Conservation (phyloP, 1,139 yeast species). For the Candida freyschussii region DNA sequence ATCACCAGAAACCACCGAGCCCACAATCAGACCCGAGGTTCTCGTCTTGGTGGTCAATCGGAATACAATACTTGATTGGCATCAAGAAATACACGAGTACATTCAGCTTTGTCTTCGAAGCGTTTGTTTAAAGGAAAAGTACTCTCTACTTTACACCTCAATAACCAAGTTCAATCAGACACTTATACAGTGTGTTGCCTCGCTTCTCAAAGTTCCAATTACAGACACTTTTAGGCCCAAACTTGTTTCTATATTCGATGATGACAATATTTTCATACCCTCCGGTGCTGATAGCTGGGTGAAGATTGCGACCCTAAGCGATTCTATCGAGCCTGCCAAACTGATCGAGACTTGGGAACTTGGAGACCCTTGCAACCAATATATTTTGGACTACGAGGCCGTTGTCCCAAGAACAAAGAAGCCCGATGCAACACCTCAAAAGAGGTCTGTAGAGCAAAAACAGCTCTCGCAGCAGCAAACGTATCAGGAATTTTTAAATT, state of each 20-base stretch:
- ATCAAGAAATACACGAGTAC: conserved; percentile 32
- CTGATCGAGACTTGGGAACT: conserved; percentile 9
- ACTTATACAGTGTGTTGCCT: conserved; percentile 8
- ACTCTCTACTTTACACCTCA: conserved; percentile 28
- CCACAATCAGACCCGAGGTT: no score
- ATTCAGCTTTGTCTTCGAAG: conserved; percentile 53
- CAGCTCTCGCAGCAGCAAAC: neutral
- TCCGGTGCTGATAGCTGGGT: conserved; percentile 46
- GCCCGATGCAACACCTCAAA: neutral
- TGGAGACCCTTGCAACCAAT: conserved; percentile 3
- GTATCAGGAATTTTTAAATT: conserved; percentile 12
- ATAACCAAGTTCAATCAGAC: conserved; percentile 3
- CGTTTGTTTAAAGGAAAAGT: conserved; percentile 42
- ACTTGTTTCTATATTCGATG: conserved; percentile 29
- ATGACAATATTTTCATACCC: conserved; percentile 42
- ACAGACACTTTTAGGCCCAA: conserved; percentile 8
- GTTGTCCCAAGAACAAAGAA: conserved; percentile 7
- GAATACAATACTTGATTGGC: conserved; percentile 12
- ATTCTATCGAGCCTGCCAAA: conserved; percentile 22
- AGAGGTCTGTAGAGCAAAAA: neutral
- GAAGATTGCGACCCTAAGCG: conserved; percentile 44
- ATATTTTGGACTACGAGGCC: conserved; percentile 8
- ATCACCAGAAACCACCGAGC: no score
- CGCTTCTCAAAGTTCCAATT: conserved; percentile 7
- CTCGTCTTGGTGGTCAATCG: conserved; percentile 15